Evolutionary conservation across 2,329 filamentous ascomycete species (phyloP), one percentile per base, ranked within the genome.

Genomic region (Fusarium xyrophilum): DNA sequence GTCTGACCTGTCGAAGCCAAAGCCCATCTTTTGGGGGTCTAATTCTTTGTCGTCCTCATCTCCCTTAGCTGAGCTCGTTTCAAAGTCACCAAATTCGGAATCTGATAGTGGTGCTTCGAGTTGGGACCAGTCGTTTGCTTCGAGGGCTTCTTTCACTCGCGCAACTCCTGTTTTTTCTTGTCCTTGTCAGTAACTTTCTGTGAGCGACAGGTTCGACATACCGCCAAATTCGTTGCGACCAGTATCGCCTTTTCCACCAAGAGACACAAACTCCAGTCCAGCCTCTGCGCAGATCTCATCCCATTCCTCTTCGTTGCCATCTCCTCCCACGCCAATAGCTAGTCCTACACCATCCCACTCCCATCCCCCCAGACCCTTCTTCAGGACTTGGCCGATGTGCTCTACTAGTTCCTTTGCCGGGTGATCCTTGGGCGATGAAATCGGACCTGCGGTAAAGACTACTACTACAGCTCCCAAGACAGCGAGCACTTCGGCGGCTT

Each of bases 331-430:
- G 1, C 85, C 87, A 2, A 91, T 79, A 3, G 84, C 89, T 15
- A 91, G 71, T 19, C 82, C 81, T 0, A 90, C 87, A 2, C 89
- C 89, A 59, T 91, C 89, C 89, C 89, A 91, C 4, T 81, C 80
- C 81, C 83, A 87, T 11, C 86, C 86, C 6, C 87, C 88, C 4
- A 89, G 80, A 0, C 86, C 87, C 5, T 87, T 78, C 59, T 81
- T 82, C 0, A 88, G 80, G 4, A 90, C 85, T 50, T 81, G 81
- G 0, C 84, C 85, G 0, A 90, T 84, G 14, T 85, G 79, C 23
- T 77, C 72, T 28, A 91, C 77, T 11, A 90, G 74, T 8, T 76
- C 78, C 32, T 80, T 78, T 7, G 78, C 74, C 3, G 69, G 63
- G 10, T 72, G 71, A 3, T 61, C 62, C 8, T 58, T 60, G 1